phyloP scores from a whole-genome alignment of 257 asterid genomes.

The Nicotiana obtusifolia region DNA sequence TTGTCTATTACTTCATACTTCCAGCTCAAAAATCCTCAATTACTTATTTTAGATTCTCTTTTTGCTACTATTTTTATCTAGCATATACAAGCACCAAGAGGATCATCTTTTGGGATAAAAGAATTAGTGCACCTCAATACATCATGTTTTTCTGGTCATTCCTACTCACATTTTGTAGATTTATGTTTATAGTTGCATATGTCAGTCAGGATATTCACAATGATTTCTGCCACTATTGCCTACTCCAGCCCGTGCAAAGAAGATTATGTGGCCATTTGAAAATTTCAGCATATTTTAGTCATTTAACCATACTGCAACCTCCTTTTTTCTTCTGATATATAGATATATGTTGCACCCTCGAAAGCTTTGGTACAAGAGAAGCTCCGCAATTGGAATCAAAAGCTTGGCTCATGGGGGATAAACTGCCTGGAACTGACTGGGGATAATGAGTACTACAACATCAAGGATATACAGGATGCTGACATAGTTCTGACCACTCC shows the following conservation, averaged over 20 bases:
- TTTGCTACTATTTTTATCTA: neutral
- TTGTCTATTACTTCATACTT: neutral
- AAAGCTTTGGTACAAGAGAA: constrained; percentile 98
- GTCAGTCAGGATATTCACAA: neutral
- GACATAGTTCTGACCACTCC: constrained; percentile 97
- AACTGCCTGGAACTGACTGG: constrained; percentile 90
- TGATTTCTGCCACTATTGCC: neutral
- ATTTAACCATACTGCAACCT: neutral
- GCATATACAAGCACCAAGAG: neutral
- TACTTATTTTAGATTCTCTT: neutral
- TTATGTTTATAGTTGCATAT: constrained; percentile 3
- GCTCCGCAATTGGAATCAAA: constrained; percentile 79
- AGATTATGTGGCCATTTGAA: neutral
- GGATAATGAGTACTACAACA: constrained; percentile 70
- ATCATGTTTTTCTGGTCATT: neutral
- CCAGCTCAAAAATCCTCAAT: neutral
- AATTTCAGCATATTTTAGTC: neutral
- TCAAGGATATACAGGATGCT: constrained; percentile 72
- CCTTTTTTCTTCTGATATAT: constrained; percentile 19
- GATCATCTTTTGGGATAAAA: neutral
- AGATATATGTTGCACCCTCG: constrained; percentile 94
- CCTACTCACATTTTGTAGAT: neutral
- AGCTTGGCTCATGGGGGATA: constrained; percentile 71
- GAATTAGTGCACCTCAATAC: neutral
- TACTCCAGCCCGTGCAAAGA: neutral